These are phyloP conservation scores for Pleurotus salmoneostramineus DNA, from an alignment of 768 basidiomycete species.

Conservation along the genomic window DNA sequence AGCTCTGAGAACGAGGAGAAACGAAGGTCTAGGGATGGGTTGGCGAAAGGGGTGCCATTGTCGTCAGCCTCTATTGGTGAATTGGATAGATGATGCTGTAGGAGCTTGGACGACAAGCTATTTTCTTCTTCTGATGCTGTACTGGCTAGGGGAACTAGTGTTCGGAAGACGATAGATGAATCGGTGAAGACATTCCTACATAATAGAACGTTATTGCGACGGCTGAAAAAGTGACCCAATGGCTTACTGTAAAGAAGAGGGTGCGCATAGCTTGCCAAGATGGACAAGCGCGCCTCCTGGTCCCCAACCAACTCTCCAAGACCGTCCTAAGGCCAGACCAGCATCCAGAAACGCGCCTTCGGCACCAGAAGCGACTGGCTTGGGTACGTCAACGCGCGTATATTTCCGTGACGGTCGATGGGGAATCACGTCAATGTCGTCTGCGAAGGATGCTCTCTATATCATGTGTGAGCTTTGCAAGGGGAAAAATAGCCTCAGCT, in stretches of 20 bases:
- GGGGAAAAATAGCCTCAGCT: background rate
- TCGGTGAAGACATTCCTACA: slow-evolving; percentile 39
- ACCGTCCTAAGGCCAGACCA: slow-evolving; percentile 80
- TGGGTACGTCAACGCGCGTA: slow-evolving; percentile 63
- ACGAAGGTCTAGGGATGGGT: slow-evolving; percentile 55
- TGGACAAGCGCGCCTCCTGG: slow-evolving; percentile 74
- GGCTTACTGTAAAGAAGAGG: slow-evolving; percentile 50
- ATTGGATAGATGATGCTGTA: slow-evolving; percentile 73
- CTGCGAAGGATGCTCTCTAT: slow-evolving; percentile 78
- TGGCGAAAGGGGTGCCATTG: slow-evolving; percentile 65
- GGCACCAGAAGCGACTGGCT: slow-evolving; percentile 58
- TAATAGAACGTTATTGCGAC: background rate
- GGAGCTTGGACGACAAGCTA: slow-evolving; percentile 52
- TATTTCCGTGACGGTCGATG: slow-evolving; percentile 80
- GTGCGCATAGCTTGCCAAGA: slow-evolving; percentile 69
- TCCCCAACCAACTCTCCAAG: slow-evolving; percentile 91
- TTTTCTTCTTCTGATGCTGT: slow-evolving; percentile 25
- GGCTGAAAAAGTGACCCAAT: slow-evolving; percentile 23
- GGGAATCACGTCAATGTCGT: slow-evolving; percentile 61
- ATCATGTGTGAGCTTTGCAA: slow-evolving; percentile 4
- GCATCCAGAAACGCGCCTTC: slow-evolving; percentile 76
- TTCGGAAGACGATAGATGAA: slow-evolving; percentile 53
- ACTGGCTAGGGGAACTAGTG: slow-evolving; percentile 39
- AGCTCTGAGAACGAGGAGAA: slow-evolving; percentile 77
- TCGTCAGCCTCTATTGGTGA: slow-evolving; percentile 71